phyloP scores from a whole-genome alignment of 1,139 yeast species.

The Kurtzmaniella quercitrusa region DNA sequence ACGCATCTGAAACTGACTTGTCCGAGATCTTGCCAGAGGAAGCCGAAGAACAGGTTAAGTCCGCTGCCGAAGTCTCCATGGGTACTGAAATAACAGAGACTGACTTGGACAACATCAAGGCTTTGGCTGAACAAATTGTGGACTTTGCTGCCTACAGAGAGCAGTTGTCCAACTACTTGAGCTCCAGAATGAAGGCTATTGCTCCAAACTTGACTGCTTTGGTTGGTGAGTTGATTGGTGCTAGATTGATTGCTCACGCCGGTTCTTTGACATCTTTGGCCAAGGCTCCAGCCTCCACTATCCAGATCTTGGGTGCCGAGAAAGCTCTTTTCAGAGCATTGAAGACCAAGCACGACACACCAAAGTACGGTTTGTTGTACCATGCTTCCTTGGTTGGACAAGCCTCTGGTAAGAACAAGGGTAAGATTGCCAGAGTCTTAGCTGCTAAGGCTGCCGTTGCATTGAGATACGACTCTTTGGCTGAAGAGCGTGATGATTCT shows the following conservation, averaged over 20 bases:
- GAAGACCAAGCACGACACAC: conserved; percentile 97
- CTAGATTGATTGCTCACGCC: conserved; percentile 95
- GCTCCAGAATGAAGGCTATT: conserved; percentile 94
- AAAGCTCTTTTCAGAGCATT: conserved; percentile 98
- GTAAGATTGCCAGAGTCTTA: conserved; percentile 96
- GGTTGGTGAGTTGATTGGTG: conserved; percentile 98
- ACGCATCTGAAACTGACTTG: conserved; percentile 85
- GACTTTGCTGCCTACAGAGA: conserved; percentile 90
- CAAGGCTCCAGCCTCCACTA: conserved; percentile 98
- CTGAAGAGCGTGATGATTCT: conserved; percentile 94
- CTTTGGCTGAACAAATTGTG: conserved; percentile 93
- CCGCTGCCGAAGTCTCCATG: conserved; percentile 96
- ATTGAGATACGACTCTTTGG: conserved; percentile 91
- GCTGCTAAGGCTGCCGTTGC: conserved; percentile 99
- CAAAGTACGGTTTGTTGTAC: conserved; percentile 95
- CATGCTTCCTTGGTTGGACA: conserved; percentile 96
- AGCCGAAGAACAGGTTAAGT: conserved; percentile 72
- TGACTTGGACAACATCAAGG: conserved; percentile 85
- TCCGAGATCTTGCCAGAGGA: conserved; percentile 92
- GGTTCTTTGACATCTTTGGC: conserved; percentile 95
- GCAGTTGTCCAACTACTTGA: conserved; percentile 80
- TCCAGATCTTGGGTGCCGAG: conserved; percentile 98
- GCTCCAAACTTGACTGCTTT: conserved; percentile 97
- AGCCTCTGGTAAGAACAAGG: conserved; percentile 96
- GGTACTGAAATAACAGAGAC: conserved; percentile 96